Evolutionary conservation across 306 rosid species (phyloP), one percentile per base, ranked within the genome.

Genomic region (Quercus engelmannii): DNA sequence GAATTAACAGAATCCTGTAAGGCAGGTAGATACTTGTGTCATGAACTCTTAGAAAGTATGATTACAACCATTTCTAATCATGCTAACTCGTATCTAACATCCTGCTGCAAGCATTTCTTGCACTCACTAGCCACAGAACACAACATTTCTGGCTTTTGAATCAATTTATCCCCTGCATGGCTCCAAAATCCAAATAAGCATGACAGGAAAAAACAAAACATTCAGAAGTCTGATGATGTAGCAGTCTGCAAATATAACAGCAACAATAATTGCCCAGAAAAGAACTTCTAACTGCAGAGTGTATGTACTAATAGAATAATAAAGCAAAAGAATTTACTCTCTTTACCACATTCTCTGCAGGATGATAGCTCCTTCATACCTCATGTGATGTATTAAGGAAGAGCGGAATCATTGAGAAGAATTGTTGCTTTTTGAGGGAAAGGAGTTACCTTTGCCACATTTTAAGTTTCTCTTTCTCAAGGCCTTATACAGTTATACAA

Each of bases 101-200:
- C 51, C 74, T 59, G 21, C 43, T 54, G 61, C 13, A 46, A 74
- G 23, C 67, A 74, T 64, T 59, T 46, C 78, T 19, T 59, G 71
- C 76, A 26, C 46, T 55, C 54, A 52, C 57, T 77, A 73, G 82
- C 56, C 74, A 84, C 33, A 76, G 30, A 59, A 77, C 54, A 19
- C 2, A 49, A 65, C 43, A 61, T 68, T 61, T 73, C 72, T 77
- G 71, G 20, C 18, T 1, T 58, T 38, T 35, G 71, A 82, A 74
- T n/a, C 55, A 82, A 56, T 71, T 54, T 30, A 62, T 70, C 55
- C 72, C 46, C 65, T 56, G 67, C 28, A 28, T 76, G 71, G 83
- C 56, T 28, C 49, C 78, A 35, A 6, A 35, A 35, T 35, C 41
- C 41, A 61, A 51, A 23, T 55, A 62, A 78, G 41, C 12, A 35